Conservation (phyloP, 371 early-diverging fungal genomes). For the Syncephalastrum sp. region DNA sequence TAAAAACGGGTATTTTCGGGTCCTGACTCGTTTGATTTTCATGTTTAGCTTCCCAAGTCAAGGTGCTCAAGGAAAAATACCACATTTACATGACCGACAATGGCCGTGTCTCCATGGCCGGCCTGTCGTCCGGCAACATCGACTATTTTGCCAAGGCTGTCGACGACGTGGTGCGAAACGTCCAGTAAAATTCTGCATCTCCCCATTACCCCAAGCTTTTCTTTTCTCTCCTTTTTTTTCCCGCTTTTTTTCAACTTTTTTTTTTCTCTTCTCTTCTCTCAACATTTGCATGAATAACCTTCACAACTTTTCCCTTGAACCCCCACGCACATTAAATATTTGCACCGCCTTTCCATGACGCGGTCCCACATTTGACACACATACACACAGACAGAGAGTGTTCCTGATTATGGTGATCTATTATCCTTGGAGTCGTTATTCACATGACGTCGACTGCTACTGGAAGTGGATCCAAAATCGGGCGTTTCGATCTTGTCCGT, state of each 20-base stretch:
- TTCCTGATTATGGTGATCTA: no score
- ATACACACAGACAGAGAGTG: no score
- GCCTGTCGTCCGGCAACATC: conserved; percentile 82
- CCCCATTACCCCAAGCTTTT: no score
- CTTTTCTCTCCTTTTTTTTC: background rate
- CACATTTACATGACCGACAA: conserved; percentile 93
- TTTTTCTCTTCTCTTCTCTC: no score
- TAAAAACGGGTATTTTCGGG: background rate
- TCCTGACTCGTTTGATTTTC: conserved; percentile 6
- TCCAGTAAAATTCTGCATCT: conserved; percentile 10
- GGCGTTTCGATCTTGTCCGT: no score
- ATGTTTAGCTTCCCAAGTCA: conserved; percentile 60
- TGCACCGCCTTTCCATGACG: no score
- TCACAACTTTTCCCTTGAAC: no score
- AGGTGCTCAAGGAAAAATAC: conserved; percentile 76
- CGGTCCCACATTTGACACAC: no score
- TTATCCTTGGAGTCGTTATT: conserved; percentile 3
- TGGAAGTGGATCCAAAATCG: no score
- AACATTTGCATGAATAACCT: no score
- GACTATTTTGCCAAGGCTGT: conserved; percentile 81
- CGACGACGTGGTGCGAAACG: conserved; percentile 72
- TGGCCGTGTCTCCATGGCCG: conserved; percentile 95
- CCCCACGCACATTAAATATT: conserved; percentile 16
- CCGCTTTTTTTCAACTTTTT: background rate
- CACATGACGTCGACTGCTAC: no score